Evolutionary conservation across 768 basidiomycete genomes (phyloP).

Genomic region (Rhodotorula kratochvilovae): DNA sequence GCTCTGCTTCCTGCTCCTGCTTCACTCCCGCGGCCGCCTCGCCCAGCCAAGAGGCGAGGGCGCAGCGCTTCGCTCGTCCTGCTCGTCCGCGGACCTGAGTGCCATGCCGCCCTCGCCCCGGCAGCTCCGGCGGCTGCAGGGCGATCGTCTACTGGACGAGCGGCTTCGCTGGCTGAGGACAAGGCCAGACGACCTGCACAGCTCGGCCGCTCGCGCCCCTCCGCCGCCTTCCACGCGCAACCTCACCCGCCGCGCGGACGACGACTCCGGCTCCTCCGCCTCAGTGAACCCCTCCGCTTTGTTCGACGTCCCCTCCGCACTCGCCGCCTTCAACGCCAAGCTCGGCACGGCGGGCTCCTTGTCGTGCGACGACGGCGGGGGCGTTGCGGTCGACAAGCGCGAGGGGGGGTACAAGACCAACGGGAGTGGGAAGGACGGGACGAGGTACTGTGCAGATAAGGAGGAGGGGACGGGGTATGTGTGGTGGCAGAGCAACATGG

Average conservation of each 20-base stretch:
- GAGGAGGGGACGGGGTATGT: neutral
- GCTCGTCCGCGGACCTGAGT: too few species aligned
- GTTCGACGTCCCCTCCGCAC: neutral
- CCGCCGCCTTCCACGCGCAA: neutral
- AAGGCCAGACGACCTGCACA: too few species aligned
- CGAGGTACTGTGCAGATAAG: constrained; percentile 5
- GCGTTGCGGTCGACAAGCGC: neutral
- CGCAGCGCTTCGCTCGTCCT: too few species aligned
- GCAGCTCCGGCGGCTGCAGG: too few species aligned
- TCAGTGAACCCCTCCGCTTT: neutral
- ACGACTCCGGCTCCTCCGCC: neutral
- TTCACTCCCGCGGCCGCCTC: too few species aligned
- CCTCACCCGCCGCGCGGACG: too few species aligned
- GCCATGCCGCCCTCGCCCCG: too few species aligned
- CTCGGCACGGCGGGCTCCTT: neutral
- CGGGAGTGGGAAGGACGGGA: constrained; percentile 4
- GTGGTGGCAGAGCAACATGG: constrained; percentile 20
- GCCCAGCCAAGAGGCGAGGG: too few species aligned
- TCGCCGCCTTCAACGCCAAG: neutral
- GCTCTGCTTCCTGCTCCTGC: too few species aligned
- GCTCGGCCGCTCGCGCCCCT: too few species aligned
- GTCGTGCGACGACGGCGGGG: neutral
- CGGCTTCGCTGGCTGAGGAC: too few species aligned
- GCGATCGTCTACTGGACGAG: too few species aligned
- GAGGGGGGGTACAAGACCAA: constrained; percentile 4